Percentiles rank a stretch among this genome's conserved stretches.
phyloP scores from a whole-genome alignment of 768 basidiomycete genomes.

The Collybia sp. region DNA sequence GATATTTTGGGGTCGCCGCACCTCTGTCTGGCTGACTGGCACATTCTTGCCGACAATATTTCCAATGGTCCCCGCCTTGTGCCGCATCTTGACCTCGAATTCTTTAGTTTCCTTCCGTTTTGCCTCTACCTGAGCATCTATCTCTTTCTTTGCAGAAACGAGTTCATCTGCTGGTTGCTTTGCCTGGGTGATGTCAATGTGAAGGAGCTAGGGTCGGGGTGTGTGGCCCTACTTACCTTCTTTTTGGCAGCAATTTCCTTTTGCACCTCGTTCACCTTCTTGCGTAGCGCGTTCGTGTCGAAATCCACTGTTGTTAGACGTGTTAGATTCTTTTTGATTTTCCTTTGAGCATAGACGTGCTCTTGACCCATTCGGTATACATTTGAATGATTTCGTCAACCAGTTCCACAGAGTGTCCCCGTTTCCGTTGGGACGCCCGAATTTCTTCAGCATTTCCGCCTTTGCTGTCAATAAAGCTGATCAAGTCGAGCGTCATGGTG shows the following conservation, averaged over 20 bases:
- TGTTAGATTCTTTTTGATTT: conserved; percentile 1
- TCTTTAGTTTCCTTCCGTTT: conserved; percentile 76
- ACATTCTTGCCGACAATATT: conserved; percentile 89
- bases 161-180: conserved; percentile 90
- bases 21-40: conserved; percentile 87
- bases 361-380: conserved; percentile 92
- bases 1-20: conserved; percentile 23
- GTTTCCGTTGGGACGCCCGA: conserved; percentile 86
- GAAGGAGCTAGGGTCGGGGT: not conserved
- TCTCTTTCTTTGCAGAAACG: conserved; percentile 74
- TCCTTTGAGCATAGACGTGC: conserved; percentile 46
- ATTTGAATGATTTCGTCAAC: conserved; percentile 93
- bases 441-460: conserved; percentile 92
- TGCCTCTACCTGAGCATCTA: conserved; percentile 76
- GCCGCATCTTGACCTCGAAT: conserved; percentile 72
- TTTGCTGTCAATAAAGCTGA: conserved; percentile 78
- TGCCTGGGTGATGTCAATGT: conserved; percentile 43
- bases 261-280: conserved; percentile 86
- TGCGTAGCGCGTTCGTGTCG: conserved; percentile 71
- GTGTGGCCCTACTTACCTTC: conserved; percentile 49
- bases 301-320: conserved; percentile 69
- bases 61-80: conserved; percentile 78
- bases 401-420: conserved; percentile 83
- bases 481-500: conserved; percentile 79
- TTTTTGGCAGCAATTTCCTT: conserved; percentile 94